phyloP scores from a whole-genome alignment of 768 basidiomycete genomes.

The Trametes gibbosa region DNA sequence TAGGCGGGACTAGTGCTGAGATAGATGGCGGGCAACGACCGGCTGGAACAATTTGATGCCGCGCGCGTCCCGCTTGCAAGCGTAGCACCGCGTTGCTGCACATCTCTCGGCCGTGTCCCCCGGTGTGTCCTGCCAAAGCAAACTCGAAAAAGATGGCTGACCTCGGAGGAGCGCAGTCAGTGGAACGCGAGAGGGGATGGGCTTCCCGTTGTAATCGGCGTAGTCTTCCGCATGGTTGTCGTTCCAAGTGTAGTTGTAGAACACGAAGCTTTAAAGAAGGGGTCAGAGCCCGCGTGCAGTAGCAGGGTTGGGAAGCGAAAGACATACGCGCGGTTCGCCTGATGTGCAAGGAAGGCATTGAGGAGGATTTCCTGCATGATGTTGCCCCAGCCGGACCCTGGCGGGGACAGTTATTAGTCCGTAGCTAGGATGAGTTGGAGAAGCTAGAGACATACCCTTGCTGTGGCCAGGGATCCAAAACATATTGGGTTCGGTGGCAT shows the following conservation, averaged over 20 bases:
- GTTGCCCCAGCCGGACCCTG: constrained; percentile 62
- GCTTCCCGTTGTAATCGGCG: background rate
- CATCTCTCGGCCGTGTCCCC: no score
- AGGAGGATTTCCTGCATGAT: constrained; percentile 56
- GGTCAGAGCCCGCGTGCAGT: background rate
- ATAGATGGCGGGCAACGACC: no score
- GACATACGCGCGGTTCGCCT: constrained; percentile 47
- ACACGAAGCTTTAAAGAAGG: background rate
- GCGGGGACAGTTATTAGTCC: background rate
- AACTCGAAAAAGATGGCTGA: background rate
- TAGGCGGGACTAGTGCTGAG: no score
- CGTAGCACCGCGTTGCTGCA: no score
- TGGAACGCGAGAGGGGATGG: background rate
- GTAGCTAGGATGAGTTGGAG: background rate
- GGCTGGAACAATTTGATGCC: no score
- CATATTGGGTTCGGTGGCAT: constrained; percentile 18
- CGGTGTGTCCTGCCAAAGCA: no score
- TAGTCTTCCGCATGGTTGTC: background rate
- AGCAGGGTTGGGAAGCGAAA: background rate
- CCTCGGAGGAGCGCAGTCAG: background rate
- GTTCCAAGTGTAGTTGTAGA: background rate
- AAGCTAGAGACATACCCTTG: constrained; percentile 6
- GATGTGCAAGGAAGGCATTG: constrained; percentile 47
- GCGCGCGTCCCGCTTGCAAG: no score
- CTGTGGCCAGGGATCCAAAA: constrained; percentile 22